Base-by-base conservation (phyloP, 768 basidiomycete species). In the Cubamyces sp. region DNA sequence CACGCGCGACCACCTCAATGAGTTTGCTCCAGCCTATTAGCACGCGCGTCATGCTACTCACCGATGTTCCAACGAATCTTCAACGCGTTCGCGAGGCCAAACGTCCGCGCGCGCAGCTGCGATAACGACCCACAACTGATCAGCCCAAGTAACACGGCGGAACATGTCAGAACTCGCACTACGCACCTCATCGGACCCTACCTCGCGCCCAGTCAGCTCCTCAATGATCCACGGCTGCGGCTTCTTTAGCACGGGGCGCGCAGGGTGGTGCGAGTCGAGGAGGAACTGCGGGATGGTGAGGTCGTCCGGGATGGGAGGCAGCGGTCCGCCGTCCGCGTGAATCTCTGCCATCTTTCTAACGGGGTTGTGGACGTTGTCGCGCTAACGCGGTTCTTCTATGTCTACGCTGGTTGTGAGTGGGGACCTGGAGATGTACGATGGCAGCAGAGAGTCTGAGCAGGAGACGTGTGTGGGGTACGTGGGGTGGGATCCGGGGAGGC, bases 221-320 rank as follows among this genome's bases (percentile, higher is more conserved):
- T 85, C 81, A 48, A 85, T 77, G 34, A 85, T 66, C 78, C 82
- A 85, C 4, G 83, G 78, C 30, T 69, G 70, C 21, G 66, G 64
- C 9, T 65, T 56, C 18, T 56, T 70, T 59, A 76, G 73, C 23
- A 60, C 60, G 1, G 83, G 82, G 46, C 81, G 74, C 34, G 66
- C 68, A 23, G 78, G 71, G 64, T 84, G 81, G 9, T 70, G 64
- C 45, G 62, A 67, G 65, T 83, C 82, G 49, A 86, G 79, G 40
- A 83, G 73, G 68, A 85, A 85, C 69, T 86, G 84, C 2, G 82
- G 78, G 46, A 85, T 69, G 8, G 83, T 82, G 54, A 84, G 70
- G 69, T 83, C 72, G 67, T 84, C 82, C 2, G 84, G 84, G 57
- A 84, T 69, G 49, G 74, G 42, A 46, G 64, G 78, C 15, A 80